These are phyloP conservation scores for Sarocladiaceae sp. DNA, from an alignment of 2,329 filamentous ascomycete species.

Conservation along the genomic window DNA sequence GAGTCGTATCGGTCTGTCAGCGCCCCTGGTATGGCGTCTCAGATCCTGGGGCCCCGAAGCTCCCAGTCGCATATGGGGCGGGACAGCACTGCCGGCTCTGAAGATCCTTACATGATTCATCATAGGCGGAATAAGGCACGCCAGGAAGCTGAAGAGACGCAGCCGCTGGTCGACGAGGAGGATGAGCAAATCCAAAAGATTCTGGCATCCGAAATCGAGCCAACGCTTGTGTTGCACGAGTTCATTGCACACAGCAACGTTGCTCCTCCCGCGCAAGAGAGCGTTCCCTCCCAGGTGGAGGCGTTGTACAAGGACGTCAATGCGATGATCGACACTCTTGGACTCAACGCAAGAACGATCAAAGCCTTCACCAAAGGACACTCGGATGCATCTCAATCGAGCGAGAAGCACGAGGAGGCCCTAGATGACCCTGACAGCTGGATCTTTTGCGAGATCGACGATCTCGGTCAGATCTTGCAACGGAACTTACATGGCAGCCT, in stretches of 20 bases:
- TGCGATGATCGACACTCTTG: conserved; percentile 89
- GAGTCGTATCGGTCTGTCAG: conserved; percentile 53
- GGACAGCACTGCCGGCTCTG: conserved; percentile 26
- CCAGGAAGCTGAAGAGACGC: conserved; percentile 50
- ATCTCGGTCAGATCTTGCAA: conserved; percentile 59
- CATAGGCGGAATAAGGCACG: conserved; percentile 46
- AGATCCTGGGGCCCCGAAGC: conserved; percentile 39
- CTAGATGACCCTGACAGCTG: conserved; percentile 64
- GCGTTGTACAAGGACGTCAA: conserved; percentile 75
- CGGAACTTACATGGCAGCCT: conserved; percentile 58
- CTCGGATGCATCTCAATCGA: conserved; percentile 43
- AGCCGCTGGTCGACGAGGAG: conserved; percentile 59
- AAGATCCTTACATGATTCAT: conserved; percentile 43
- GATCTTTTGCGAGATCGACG: conserved; percentile 68
- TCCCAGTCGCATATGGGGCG: conserved; percentile 29
- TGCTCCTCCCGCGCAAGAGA: conserved; percentile 46
- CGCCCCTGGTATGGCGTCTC: conserved; percentile 52
- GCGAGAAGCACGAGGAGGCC: conserved; percentile 56
- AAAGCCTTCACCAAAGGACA: conserved; percentile 63
- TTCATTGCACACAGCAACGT: conserved; percentile 60
- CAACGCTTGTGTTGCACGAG: conserved; percentile 57
- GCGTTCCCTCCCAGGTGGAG: conserved; percentile 56
- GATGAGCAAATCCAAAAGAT: conserved; percentile 61
- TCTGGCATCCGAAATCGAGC: conserved; percentile 53
- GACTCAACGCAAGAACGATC: conserved; percentile 70